Conservation (phyloP, 495 filamentous ascomycete species). For the Lineolata rhizophorae region DNA sequence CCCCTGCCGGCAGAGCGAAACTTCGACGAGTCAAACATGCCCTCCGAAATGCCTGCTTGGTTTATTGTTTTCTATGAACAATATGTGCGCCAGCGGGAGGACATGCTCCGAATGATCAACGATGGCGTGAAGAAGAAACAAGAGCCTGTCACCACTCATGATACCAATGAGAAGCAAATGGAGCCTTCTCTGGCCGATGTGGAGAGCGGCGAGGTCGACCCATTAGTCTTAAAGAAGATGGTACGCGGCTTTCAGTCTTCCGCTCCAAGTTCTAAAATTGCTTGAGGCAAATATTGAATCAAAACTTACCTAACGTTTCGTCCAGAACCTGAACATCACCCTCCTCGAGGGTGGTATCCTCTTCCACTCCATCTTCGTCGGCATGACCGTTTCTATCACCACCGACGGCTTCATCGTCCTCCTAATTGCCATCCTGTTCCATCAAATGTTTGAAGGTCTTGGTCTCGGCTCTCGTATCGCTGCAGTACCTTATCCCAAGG, state of each 20-base stretch:
- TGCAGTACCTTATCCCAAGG: constrained; percentile 25
- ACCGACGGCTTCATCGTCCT: constrained; percentile 10
- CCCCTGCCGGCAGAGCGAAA: too few relatives aligned
- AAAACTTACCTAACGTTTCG: too few relatives aligned
- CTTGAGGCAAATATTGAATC: too few relatives aligned
- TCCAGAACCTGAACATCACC: constrained; percentile 30
- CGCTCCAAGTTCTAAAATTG: too few relatives aligned
- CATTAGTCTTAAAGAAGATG: constrained; percentile 23
- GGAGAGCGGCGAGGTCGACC: constrained; percentile 22
- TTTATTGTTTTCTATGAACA: constrained; percentile 33
- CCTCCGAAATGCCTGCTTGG: constrained; percentile 30
- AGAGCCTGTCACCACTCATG: constrained; percentile 4
- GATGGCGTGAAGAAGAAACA: too few relatives aligned
- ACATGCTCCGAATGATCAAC: constrained; percentile 27
- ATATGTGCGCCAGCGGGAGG: constrained; percentile 28
- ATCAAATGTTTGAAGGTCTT: constrained; percentile 13
- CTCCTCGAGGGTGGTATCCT: constrained; percentile 33
- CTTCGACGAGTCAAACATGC: too few relatives aligned
- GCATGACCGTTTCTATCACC: constrained; percentile 13
- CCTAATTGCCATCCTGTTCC: constrained; percentile 13
- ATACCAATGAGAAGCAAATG: constrained; percentile 1
- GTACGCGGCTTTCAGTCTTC: too few relatives aligned
- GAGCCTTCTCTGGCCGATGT: constrained; percentile 9
- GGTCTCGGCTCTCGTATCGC: constrained; percentile 23
- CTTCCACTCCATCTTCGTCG: constrained; percentile 17